Evolutionary conservation across 2,329 filamentous ascomycete genomes (phyloP).

Genomic region (Exophiala dermatitidis): DNA sequence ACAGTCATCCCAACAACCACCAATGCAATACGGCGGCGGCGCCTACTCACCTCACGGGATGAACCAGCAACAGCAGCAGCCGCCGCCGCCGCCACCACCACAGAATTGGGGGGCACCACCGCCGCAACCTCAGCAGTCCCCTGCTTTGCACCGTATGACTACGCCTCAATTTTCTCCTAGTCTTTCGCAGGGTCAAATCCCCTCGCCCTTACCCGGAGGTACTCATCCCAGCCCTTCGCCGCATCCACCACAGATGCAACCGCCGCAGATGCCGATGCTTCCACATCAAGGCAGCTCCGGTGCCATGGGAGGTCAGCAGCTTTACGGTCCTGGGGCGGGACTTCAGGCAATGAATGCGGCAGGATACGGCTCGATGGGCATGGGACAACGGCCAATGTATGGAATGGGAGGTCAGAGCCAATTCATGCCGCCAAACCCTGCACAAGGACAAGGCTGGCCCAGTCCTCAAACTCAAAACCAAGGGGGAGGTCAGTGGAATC

Average conservation of each 20-base stretch:
- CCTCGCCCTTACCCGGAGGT: conserved; percentile 24
- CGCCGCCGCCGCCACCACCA: conserved; percentile 46
- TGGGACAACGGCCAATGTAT: conserved; percentile 23
- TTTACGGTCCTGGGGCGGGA: conserved; percentile 25
- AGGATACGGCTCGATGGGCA: conserved; percentile 20
- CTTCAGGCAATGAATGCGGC: conserved; percentile 27
- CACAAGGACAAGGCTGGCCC: conserved; percentile 24
- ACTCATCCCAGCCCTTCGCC: conserved; percentile 22
- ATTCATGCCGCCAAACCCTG: conserved; percentile 24
- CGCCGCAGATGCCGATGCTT: conserved; percentile 26
- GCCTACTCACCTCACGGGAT: conserved; percentile 36
- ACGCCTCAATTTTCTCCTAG: conserved; percentile 24
- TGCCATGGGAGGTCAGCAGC: conserved; percentile 21
- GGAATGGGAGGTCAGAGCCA: conserved; percentile 20
- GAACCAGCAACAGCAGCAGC: conserved; percentile 52
- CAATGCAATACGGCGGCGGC: conserved; percentile 54
- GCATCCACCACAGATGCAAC: conserved; percentile 27
- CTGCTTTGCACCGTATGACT: conserved; percentile 38
- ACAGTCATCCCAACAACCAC: conserved; percentile 43
- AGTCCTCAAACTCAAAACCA: conserved; percentile 19
- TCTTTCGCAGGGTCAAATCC: conserved; percentile 24
- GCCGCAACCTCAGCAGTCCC: conserved; percentile 58
- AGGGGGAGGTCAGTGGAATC: conserved; percentile 21
- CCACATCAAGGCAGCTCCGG: conserved; percentile 22
- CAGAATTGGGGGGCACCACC: conserved; percentile 61